Evolutionary conservation across 164 flowering plant species (phyloP).

Genomic region (Platanus orientalis): DNA sequence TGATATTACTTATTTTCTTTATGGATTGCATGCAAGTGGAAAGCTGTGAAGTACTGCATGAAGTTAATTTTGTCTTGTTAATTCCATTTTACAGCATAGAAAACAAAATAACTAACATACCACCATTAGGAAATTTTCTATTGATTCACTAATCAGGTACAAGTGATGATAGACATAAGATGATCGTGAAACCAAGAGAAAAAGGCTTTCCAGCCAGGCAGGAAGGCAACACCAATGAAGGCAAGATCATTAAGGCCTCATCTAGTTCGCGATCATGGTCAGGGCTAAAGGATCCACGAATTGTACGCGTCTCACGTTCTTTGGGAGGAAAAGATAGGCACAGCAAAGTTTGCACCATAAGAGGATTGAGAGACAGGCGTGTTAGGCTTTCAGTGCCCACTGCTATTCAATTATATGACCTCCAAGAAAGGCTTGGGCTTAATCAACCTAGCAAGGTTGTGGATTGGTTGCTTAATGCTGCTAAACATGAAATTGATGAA

Average conservation of each 20-base stretch:
- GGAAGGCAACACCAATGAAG: conserved; percentile 26
- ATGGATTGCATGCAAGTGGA: too few relatives aligned
- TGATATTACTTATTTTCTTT: too few relatives aligned
- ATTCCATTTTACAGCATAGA: not conserved
- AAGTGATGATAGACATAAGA: conserved; percentile 33
- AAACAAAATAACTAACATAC: not conserved
- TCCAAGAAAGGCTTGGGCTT: conserved; percentile 83
- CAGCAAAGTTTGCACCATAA: conserved; percentile 78
- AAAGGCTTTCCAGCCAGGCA: conserved; percentile 29
- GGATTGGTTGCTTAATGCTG: conserved; percentile 76
- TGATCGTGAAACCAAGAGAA: conserved; percentile 37
- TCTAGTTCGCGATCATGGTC: conserved; percentile 50
- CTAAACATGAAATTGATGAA: conserved; percentile 63
- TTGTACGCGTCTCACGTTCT: conserved; percentile 69
- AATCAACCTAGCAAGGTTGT: conserved; percentile 86
- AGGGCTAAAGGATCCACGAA: conserved; percentile 61
- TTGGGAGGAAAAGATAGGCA: conserved; percentile 89
- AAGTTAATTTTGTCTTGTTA: not conserved
- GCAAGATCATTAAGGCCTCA: conserved; percentile 28
- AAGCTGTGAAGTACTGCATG: conserved; percentile 5
- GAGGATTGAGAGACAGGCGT: conserved; percentile 78
- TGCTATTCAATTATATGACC: conserved; percentile 83
- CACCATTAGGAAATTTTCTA: not conserved
- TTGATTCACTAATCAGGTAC: conserved; percentile 1
- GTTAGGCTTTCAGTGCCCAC: conserved; percentile 87